These are phyloP conservation scores for Grosmannia serpens DNA, from an alignment of 2,329 filamentous ascomycete genomes.

Conservation along the genomic window DNA sequence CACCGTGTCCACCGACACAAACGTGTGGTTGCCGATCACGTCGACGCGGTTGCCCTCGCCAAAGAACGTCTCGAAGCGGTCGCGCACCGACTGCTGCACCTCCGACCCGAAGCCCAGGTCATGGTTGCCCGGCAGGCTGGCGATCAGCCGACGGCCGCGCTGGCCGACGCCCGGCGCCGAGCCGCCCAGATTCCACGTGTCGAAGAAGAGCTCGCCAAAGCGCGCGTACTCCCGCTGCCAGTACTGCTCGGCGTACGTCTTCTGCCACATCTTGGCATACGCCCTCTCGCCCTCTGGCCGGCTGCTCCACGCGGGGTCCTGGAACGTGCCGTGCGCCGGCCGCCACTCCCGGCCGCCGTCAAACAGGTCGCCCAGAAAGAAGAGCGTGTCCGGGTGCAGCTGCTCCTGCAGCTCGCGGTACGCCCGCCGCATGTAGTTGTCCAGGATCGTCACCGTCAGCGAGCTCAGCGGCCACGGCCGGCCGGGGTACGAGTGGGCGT, in stretches of 20 bases:
- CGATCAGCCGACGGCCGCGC: conserved; percentile 64
- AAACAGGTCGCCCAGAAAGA: conserved; percentile 91
- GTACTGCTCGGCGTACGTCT: conserved; percentile 65
- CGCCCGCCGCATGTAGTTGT: conserved; percentile 77
- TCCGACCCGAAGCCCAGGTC: conserved; percentile 85
- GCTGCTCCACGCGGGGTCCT: conserved; percentile 47
- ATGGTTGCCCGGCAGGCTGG: conserved; percentile 86
- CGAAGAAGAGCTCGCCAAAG: conserved; percentile 77
- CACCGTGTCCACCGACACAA: conserved; percentile 82
- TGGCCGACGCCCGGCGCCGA: conserved; percentile 42
- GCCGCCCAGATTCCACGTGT: conserved; percentile 51
- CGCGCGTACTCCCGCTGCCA: conserved; percentile 81
- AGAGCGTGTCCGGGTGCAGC: conserved; percentile 72
- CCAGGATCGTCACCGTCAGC: conserved; percentile 54
- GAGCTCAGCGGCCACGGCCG: conserved; percentile 50
- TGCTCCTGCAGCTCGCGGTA: conserved; percentile 67
- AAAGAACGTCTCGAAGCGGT: conserved; percentile 80
- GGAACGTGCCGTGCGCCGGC: conserved; percentile 49
- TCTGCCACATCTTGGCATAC: conserved; percentile 54
- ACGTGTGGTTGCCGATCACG: conserved; percentile 86
- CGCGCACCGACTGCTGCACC: conserved; percentile 66
- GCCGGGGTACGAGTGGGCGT: conserved; percentile 88
- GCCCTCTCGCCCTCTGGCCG: conserved; percentile 40
- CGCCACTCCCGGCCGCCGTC: conserved; percentile 95
- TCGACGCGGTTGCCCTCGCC: conserved; percentile 87